phyloP scores from a whole-genome alignment of 257 asterid genomes.

The Nicotiana obtusifolia region DNA sequence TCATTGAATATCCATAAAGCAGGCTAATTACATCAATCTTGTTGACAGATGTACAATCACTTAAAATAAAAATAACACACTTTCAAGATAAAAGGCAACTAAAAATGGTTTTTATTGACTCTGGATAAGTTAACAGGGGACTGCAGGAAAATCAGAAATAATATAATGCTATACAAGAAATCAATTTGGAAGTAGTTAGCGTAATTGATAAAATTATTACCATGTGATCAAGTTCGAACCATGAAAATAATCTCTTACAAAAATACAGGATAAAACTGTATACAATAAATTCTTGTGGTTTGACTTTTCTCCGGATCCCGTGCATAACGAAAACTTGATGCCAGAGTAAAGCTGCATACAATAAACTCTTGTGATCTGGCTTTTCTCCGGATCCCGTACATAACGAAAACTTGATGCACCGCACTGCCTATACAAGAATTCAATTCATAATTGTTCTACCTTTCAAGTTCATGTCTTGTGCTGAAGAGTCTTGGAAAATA shows the following conservation, averaged over 20 bases:
- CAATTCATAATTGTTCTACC: background rate
- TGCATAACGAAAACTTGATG: too few species aligned
- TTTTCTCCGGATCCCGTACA: accelerated
- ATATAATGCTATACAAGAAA: background rate
- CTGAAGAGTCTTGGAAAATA: background rate
- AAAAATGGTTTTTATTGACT: background rate
- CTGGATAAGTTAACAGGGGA: background rate
- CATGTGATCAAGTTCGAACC: too few species aligned
- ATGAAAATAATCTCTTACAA: too few species aligned
- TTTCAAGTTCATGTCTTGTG: background rate
- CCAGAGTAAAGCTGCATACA: too few species aligned
- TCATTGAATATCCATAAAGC: background rate
- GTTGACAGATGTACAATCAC: background rate
- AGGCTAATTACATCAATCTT: background rate
- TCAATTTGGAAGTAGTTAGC: background rate
- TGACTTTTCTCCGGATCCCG: too few species aligned
- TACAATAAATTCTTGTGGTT: too few species aligned
- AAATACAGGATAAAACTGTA: too few species aligned
- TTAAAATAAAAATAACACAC: background rate
- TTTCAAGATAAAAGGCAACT: background rate
- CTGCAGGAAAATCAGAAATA: background rate
- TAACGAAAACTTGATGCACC: too few species aligned
- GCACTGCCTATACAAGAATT: too few species aligned
- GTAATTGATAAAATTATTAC: too few species aligned
- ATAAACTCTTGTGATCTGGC: too few species aligned